Evolutionary conservation across 2,329 filamentous ascomycete species (phyloP), one percentile per base, ranked within the genome.

Genomic region (Xylaria sp.): DNA sequence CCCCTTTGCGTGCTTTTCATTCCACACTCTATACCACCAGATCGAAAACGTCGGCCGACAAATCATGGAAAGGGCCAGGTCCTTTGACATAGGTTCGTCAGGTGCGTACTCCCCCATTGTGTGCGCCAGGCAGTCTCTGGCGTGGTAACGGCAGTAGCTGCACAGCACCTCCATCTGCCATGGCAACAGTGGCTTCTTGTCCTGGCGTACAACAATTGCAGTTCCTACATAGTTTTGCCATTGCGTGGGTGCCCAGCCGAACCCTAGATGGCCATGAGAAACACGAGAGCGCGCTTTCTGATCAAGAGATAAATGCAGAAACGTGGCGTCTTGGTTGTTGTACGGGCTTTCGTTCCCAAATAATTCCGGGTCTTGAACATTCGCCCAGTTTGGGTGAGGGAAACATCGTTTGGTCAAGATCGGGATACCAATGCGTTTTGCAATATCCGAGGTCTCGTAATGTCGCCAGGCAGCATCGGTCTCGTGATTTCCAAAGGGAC

Each of bases 321-420:
- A 49, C 10, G 54, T 54, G 33, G 54, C 54, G 4, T 54, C 46
- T 31, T 52, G 47, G 31, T 58, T 58, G 21, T 44, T 58, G 17
- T 52, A 52, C 8, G 35, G 35, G 37, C 25, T 21, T 9, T 7
- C 1, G n/a, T 27, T n/a, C 4, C n/a, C 29, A 17, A 43, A 51
- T 15, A 46, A 3, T 10, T n/a, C 38, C 38, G 10, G 13, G n/a
- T 51, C 41, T 4, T 21, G 35, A 15, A 46, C 31, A 31, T 56
- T 54, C 11, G 60, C 65, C 63, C 65, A 67, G 13, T 47, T 63
- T 2, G 60, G 55, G 44, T 66, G 37, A 8, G 65, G 58, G 10
- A 27, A 43, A 17, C 63, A 67, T 3, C 54, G 62, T 35, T 40
- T 41, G 3, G 62, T 64, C 4, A 63, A 52, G 17, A 69, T 57